Evolutionary conservation across 331 rosid genomes (phyloP), one percentile per base, ranked within the genome.

Genomic region (Quercus phellos): DNA sequence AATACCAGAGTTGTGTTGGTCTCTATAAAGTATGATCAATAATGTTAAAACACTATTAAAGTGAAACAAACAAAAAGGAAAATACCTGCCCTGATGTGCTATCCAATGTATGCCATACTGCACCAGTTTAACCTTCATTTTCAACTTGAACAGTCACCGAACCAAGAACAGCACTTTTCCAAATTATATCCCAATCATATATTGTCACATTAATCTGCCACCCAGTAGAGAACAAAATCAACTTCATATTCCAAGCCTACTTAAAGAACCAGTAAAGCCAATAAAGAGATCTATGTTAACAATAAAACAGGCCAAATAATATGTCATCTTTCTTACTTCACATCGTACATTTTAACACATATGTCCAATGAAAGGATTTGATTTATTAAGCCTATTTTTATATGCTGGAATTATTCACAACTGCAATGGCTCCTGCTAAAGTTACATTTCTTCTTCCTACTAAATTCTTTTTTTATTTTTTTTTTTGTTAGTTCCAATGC

Each of bases 131-230:
- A 72, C 94, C 97, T 90, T 90, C 97, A 46, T 77, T 86, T 85
- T 94, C 95, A 82, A 94, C 90, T 43, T 90, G 88, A 86, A 94
- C 91, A 82, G 95, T 88, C 79, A 90, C 97, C 3, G 97, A 89
- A 86, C 99, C 99, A 85, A 94, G 99, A 83, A 88, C 91, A 24
- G 97, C 79, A 78, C 97, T 92, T 86, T 94, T 94, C 99, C 99
- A 90, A 76, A 94, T 90, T 82, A 94, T 92, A 87, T 94, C 99
- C 99, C 99, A 92, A 79, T 94, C 98, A 81, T 91, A 94, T 84
- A 94, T 91, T 32, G 99, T 94, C 82, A 94, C 89, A 72, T 85
- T 87, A 74, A 94, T 91, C 99, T 94, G 98, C 79, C 63, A 83
- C 70, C 55, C 87, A 85, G 81, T 78, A 81, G 86, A 75, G 61